These are phyloP conservation scores for Penstemon davidsonii DNA, from an alignment of 257 asterid genomes.

Conservation along the genomic window DNA sequence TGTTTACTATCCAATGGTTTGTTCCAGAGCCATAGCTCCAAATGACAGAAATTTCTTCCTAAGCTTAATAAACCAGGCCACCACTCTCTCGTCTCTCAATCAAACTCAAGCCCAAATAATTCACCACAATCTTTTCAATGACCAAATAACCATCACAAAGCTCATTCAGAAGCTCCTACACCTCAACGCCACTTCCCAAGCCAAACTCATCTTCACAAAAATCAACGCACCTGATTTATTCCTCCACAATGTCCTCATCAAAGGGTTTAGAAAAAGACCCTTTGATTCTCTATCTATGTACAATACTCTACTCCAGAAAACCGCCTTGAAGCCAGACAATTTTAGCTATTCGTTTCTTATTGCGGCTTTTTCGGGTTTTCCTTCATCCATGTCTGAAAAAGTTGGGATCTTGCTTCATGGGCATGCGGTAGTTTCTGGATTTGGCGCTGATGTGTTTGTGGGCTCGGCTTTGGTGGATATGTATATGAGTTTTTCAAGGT, in stretches of 20 bases:
- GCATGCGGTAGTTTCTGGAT: conserved; percentile 63
- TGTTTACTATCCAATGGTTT: conserved; percentile 42
- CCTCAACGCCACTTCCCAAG: conserved; percentile 50
- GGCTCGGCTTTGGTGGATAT: conserved; percentile 80
- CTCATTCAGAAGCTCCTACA: conserved; percentile 65
- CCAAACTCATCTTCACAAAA: conserved; percentile 60
- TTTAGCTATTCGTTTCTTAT: conserved; percentile 64
- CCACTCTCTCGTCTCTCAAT: conserved; percentile 48
- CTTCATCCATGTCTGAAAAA: conserved; percentile 35
- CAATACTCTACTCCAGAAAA: conserved; percentile 41
- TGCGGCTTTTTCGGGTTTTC: conserved; percentile 58
- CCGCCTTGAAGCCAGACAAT: conserved; percentile 62
- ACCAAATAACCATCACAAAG: conserved; percentile 60
- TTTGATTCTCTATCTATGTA: conserved; percentile 51
- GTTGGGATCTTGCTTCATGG: conserved; percentile 74
- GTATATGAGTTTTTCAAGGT: conserved; percentile 44
- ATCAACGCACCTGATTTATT: conserved; percentile 61
- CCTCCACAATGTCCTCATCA: conserved; percentile 76
- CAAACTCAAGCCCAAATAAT: conserved; percentile 74
- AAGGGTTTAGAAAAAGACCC: conserved; percentile 58
- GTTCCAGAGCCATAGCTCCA: conserved; percentile 43
- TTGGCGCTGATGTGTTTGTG: conserved; percentile 64
- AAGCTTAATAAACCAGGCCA: conserved; percentile 45
- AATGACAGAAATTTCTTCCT: conserved; percentile 58
- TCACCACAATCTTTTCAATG: conserved; percentile 41